Evolutionary conservation across 106 monocot genomes (phyloP), one percentile per base, ranked within the genome.

Genomic region (Apostasia ramifera): DNA sequence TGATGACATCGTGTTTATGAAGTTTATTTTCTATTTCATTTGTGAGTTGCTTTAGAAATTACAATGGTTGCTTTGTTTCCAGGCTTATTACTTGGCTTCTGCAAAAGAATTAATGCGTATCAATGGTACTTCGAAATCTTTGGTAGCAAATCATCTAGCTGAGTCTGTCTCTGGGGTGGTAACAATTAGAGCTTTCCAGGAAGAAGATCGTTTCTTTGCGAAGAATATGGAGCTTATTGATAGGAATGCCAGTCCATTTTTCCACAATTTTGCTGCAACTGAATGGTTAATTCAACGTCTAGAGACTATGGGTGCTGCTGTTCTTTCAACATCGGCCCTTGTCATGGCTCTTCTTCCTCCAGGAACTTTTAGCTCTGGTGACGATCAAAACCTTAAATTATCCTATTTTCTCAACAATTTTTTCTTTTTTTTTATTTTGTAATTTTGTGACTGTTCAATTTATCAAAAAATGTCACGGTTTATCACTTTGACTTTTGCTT

Each of bases 61-160:
- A 53, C 42, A 13, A 12, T 40, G 13, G 43, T 68, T 52, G 41
- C 26, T 44, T 37, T 48, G 6, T 8, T n/a, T 58, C 37, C 58
- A 98, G 97, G 83, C 70, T 7, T 98, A 98, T 73, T 98, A 98
- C 74, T 78, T 85, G 12, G 79, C 87, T 68, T 81, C 92, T 69
- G 89, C 89, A 66, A 98, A 92, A 74, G 87, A 98, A 70, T 81
- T 98, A 70, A 98, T 98, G 97, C 69, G 97, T 72, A 66, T 98
- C 44, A 98, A 98, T 81, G 97, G 97, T 2, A 98, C 97, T 6
- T 87, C 97, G 55, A 92, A 85, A 78, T 98, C 97, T 71, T 41
- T 83, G 40, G 72, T 98, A 37, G 92, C 89, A 57, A 98, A 92
- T 71, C 92, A 98, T 79, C 73, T 98, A 52, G 76, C 89, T 59